Conservation (phyloP, 139 green algal genomes). For the Tetradesmus obliquus region DNA sequence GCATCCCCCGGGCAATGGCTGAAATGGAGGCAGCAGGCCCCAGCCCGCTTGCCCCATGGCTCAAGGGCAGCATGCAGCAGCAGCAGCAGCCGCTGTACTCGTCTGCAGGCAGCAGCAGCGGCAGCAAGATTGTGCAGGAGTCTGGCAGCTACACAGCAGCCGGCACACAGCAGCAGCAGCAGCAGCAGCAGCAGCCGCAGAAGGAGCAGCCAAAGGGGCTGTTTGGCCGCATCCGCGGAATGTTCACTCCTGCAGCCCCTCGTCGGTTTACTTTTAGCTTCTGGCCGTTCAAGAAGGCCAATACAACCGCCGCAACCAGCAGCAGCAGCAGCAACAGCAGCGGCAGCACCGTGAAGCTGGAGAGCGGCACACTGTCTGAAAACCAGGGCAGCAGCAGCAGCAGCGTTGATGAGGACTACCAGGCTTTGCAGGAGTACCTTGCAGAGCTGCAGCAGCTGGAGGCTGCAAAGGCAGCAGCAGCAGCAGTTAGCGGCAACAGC, state of each 20-base stretch:
- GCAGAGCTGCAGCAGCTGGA: neutral
- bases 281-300: neutral
- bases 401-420: neutral
- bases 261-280: neutral
- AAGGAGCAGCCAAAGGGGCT: conserved; percentile 1
- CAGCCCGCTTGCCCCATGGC: neutral
- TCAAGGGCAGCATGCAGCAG: conserved; percentile 4
- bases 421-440: neutral
- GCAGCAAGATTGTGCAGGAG: conserved; percentile 25
- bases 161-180: neutral
- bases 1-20: neutral
- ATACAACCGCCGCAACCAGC: neutral
- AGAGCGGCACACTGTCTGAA: neutral
- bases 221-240: conserved; percentile 1
- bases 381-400: conserved; percentile 13
- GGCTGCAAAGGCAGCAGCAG: neutral
- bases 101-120: neutral
- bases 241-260: neutral
- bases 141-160: conserved; percentile 26
- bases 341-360: neutral
- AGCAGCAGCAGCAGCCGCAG: conserved; percentile 9
- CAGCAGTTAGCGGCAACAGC: neutral
- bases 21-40: neutral
- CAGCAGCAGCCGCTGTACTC: neutral
- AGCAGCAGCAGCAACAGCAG: conserved; percentile 1